Percentiles rank a stretch among this genome's conserved stretches.
phyloP scores from a whole-genome alignment of 768 basidiomycete species.

The Naganishia vaughanmartiniae region DNA sequence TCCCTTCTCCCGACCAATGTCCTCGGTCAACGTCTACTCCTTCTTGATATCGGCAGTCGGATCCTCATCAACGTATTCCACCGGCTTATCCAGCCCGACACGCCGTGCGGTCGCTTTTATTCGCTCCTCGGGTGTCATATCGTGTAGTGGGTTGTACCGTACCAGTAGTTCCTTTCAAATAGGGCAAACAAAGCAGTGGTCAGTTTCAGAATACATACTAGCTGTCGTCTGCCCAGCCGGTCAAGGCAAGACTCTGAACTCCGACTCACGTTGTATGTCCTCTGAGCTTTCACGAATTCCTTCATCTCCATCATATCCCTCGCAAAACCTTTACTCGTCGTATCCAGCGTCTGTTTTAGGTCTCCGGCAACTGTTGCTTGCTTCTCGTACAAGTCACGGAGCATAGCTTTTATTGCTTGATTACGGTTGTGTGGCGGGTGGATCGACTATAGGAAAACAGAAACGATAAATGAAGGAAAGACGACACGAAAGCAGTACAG shows the following conservation, averaged over 20 bases:
- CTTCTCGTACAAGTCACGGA: slow-evolving; percentile 24
- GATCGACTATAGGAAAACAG: slow-evolving; percentile 15
- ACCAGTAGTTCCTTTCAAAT: slow-evolving; percentile 68
- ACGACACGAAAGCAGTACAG: not conserved
- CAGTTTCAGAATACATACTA: not conserved
- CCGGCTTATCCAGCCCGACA: slow-evolving; percentile 82
- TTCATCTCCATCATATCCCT: slow-evolving; percentile 43
- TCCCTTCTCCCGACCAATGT: not conserved
- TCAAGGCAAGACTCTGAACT: no score
- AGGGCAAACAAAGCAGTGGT: not conserved
- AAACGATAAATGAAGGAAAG: not conserved
- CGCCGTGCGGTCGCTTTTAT: slow-evolving; percentile 78
- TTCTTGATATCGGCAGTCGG: slow-evolving; percentile 8
- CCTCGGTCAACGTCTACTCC: not conserved
- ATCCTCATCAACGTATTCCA: slow-evolving; percentile 45
- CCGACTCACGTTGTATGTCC: slow-evolving; percentile 68
- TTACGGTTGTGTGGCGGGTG: slow-evolving; percentile 28
- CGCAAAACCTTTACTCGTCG: slow-evolving; percentile 18
- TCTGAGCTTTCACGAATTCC: slow-evolving; percentile 67
- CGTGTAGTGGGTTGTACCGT: slow-evolving; percentile 79
- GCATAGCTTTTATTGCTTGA: slow-evolving; percentile 22
- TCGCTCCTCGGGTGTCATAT: slow-evolving; percentile 74
- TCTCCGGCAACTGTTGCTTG: not conserved
- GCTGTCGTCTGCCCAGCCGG: no score
- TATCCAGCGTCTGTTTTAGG: not conserved